These are phyloP conservation scores for Salvia splendens DNA, from an alignment of 257 asterid genomes.

Conservation along the genomic window DNA sequence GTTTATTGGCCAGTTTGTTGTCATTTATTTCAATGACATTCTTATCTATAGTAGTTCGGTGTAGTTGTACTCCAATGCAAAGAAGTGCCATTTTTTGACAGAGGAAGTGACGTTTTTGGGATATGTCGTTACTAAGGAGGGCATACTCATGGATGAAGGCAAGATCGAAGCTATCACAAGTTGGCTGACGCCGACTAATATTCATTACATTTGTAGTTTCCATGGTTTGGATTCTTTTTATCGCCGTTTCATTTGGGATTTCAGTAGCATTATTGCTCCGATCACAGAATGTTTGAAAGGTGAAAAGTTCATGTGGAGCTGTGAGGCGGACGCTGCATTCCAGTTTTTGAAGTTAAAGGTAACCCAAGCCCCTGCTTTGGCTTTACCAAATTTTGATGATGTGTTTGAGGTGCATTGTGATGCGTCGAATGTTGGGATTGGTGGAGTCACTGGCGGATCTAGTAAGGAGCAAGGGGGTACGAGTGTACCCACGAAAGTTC, in stretches of 20 bases:
- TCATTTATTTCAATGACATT: conserved; percentile 11
- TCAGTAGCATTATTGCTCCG: conserved; percentile 27
- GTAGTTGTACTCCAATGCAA: not conserved
- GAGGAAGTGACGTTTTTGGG: not conserved
- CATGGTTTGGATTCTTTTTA: conserved; percentile 30
- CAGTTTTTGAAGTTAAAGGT: too few relatives aligned
- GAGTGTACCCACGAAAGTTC: too few relatives aligned
- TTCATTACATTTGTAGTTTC: conserved; percentile 23
- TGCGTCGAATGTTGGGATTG: too few relatives aligned
- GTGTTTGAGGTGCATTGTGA: too few relatives aligned
- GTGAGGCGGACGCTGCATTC: too few relatives aligned
- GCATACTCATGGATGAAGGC: conserved; percentile 16
- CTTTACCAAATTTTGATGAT: too few relatives aligned
- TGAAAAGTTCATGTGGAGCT: too few relatives aligned
- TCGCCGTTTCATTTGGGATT: not conserved
- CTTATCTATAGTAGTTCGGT: not conserved
- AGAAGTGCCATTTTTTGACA: too few relatives aligned
- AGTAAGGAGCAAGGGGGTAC: too few relatives aligned
- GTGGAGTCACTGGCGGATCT: too few relatives aligned
- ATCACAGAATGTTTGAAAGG: not conserved
- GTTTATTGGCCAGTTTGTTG: conserved; percentile 13
- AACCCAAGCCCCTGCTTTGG: too few relatives aligned
- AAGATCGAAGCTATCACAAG: conserved; percentile 19
- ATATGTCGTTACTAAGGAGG: not conserved
- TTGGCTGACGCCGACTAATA: conserved; percentile 21